Percentiles rank a stretch among this genome's conserved stretches.
These are phyloP conservation scores for Umbelopsis isabellina DNA, from an alignment of 192 early-diverging fungal genomes.

Conservation along the genomic window DNA sequence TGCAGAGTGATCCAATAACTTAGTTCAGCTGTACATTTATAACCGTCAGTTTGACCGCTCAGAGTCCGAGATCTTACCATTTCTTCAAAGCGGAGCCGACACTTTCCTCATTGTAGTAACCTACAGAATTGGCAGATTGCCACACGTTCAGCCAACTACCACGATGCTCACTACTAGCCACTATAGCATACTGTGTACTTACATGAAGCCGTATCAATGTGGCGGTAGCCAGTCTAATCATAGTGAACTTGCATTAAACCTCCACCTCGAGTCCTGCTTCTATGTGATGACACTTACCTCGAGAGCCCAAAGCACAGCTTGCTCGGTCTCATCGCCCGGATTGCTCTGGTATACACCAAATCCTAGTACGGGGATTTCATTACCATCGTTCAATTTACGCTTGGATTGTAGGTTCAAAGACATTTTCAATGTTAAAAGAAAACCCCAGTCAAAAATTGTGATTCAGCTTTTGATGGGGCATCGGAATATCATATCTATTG, in stretches of 20 bases:
- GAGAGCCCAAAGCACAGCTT: slow-evolving; percentile 48
- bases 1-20: background rate
- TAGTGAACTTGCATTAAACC: background rate
- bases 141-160: too few species aligned
- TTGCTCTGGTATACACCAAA: slow-evolving; percentile 49
- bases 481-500: background rate
- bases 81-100: slow-evolving; percentile 48
- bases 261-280: background rate
- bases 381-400: slow-evolving; percentile 34
- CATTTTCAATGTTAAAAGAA: background rate
- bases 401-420: slow-evolving; percentile 23
- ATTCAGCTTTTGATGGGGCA: background rate
- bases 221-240: slow-evolving; percentile 54
- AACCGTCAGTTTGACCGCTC: background rate
- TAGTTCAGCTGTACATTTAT: background rate
- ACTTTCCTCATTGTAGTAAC: slow-evolving; percentile 48
- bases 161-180: background rate
- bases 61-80: slow-evolving; percentile 32
- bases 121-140: background rate
- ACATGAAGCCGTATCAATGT: slow-evolving; percentile 54
- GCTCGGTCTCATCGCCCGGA: slow-evolving; percentile 39
- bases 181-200: background rate
- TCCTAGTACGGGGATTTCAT: slow-evolving; percentile 41
- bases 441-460: background rate
- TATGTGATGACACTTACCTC: slow-evolving; percentile 28